Base-by-base conservation (phyloP, 805 yeast species). In the Candida coleopterorum region DNA sequence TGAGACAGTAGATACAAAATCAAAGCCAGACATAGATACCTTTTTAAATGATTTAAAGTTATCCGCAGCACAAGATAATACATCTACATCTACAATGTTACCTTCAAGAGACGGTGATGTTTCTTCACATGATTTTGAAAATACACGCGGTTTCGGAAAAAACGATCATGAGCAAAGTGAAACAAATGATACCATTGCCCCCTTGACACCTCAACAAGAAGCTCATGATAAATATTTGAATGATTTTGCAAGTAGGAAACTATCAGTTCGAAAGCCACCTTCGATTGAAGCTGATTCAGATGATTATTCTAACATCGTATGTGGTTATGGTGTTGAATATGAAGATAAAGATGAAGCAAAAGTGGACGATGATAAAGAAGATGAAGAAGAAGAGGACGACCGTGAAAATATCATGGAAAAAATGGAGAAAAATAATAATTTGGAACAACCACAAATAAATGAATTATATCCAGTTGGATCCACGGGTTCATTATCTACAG, bases 181-280 rank as follows among this genome's bases (percentile, higher is more conserved):
- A 9, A 23, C 21, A 23, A 36, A 37, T 9, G 43, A 35, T 54
- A 54, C 8, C 53, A 62, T 10, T 46, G 56, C 17, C 33, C 60
- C 20, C 33, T 46, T 22, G 41, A 37, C 14, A 53, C 50, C 14
- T 51, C 48, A 35, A 41, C 39, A 29, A 49, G 49, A 32, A 6
- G 37, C 20, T 11, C 62, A 57, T 34, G 50, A 53, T 29, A 47
- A 45, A 18, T 55, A 50, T 41, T 34, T 57, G 9, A 44, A 38
- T 22, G 49, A 45, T 12, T 38, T 54, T 14, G 44, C 56, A 11
- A 57, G 60, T 2, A 57, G 58, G 33, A 55, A 45, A 32, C 54
- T 48, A 6, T 64, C 71, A 3, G 44, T 65, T 11, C 52, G 70
- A 27, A 65, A 62, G 32, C 68, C 70, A 0, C 69, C 70, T 11